Conservation (phyloP, 805 yeast species). For the Wickerhamiella cacticola region DNA sequence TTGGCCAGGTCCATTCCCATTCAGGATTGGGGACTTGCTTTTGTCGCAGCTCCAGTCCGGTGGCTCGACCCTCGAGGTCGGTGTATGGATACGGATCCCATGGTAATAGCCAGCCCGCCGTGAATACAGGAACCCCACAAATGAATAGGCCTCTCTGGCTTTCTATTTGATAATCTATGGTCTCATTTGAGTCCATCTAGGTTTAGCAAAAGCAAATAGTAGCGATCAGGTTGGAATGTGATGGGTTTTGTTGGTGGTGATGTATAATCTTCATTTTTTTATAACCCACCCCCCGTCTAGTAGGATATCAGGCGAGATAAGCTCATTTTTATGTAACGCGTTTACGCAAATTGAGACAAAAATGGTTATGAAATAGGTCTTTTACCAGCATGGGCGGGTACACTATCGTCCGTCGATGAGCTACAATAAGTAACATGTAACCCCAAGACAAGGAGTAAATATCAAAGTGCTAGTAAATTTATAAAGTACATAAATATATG, state of each 20-base stretch:
- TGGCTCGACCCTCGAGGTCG: slow-evolving; percentile 23
- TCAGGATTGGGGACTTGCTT: slow-evolving; percentile 41
- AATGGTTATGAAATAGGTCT: too few species aligned
- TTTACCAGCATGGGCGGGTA: too few species aligned
- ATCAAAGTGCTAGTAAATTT: too few species aligned
- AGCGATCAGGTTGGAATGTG: not conserved
- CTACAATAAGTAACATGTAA: too few species aligned
- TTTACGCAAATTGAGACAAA: too few species aligned
- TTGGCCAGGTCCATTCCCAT: slow-evolving; percentile 59
- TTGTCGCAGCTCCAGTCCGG: slow-evolving; percentile 21
- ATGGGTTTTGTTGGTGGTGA: not conserved
- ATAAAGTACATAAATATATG: not conserved
- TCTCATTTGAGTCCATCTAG: slow-evolving; percentile 11
- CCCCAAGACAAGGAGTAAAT: too few species aligned
- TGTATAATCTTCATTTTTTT: not conserved
- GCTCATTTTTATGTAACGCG: too few species aligned
- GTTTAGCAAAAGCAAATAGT: not conserved
- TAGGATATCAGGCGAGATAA: too few species aligned
- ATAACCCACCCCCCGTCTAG: too few species aligned
- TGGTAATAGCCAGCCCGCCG: slow-evolving; percentile 29
- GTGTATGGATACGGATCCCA: slow-evolving; percentile 32
- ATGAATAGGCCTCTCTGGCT: slow-evolving; percentile 33
- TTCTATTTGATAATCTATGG: slow-evolving; percentile 28
- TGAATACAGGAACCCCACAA: slow-evolving; percentile 31
- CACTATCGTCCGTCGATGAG: too few species aligned